Conservation (phyloP, 1,139 yeast species). For the Geotrichum candidum region DNA sequence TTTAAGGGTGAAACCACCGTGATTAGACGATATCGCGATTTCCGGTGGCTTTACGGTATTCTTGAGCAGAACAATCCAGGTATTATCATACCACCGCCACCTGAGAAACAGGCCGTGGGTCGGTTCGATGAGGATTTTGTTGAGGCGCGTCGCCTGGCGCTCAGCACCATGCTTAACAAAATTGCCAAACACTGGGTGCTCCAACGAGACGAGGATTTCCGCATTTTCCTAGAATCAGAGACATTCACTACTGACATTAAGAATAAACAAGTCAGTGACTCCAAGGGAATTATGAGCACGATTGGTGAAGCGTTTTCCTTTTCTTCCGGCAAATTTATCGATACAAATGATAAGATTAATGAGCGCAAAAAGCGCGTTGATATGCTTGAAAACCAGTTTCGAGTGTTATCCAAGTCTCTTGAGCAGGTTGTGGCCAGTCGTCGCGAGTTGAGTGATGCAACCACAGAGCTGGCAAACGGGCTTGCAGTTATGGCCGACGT, state of each 20-base stretch:
- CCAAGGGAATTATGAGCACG: conserved; percentile 56
- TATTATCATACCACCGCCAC: conserved; percentile 90
- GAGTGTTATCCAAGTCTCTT: conserved; percentile 61
- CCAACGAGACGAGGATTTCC: conserved; percentile 67
- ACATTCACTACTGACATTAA: conserved; percentile 54
- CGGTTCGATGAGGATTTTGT: conserved; percentile 82
- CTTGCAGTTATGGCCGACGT: conserved; percentile 58
- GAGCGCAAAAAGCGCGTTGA: conserved; percentile 67
- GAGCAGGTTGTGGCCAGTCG: conserved; percentile 74
- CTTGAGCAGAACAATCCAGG: conserved; percentile 86
- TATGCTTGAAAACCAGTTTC: conserved; percentile 65
- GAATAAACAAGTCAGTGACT: conserved; percentile 13
- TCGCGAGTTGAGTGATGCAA: conserved; percentile 58
- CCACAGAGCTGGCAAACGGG: conserved; percentile 56
- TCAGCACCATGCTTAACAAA: conserved; percentile 78
- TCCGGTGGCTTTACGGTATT: conserved; percentile 84
- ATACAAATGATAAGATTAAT: conserved; percentile 72
- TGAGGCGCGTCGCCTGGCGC: conserved; percentile 74
- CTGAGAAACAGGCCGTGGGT: conserved; percentile 90
- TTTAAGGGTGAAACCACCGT: conserved; percentile 45
- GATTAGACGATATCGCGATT: conserved; percentile 74
- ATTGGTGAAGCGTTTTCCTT: conserved; percentile 45
- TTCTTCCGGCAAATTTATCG: conserved; percentile 50
- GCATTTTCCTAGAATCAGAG: conserved; percentile 69
- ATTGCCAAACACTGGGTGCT: conserved; percentile 53